Evolutionary conservation across 805 yeast species (phyloP), one percentile per base, ranked within the genome.

Genomic region (Candida rishiriensis): DNA sequence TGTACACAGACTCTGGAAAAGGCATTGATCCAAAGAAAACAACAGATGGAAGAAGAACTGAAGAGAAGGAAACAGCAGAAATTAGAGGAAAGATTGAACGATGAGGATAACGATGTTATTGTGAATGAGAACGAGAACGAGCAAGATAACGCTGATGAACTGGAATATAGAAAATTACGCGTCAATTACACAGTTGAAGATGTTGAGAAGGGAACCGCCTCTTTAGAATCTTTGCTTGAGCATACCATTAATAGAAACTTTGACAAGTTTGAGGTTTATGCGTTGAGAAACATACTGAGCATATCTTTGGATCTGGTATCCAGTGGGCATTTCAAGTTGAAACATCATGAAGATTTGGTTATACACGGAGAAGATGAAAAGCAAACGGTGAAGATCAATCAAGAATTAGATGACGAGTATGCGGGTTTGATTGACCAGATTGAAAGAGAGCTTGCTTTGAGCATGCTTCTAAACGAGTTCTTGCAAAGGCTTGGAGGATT

Each of bases 221-320:
- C 83, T 57, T 65, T 89, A 35, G 96, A 89, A 55, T 79, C 89
- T 0, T 61, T 86, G 18, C 56, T 90, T 43, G 96, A 86, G 56
- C 76, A 79, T 48, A 74, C 82, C 1, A 84, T 89, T 10, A 96
- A 89, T 64, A 73, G 73, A 52, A 86, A 86, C 59, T 89, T 88
- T 60, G 97, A 90, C 61, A 83, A 83, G 60, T 81, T 87, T 54
- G 97, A 90, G 64, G 66, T 88, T 30, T 90, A 90, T 63, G 76
- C 86, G 2, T 65, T 88, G 40, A 68, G 96, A 56, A 90, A 90
- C 59, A 78, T 90, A 11, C 70, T 90, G 43, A 75, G 75, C 11
- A 68, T 90, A 14, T 96, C 96, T 0, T 64, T 64, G 5, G 85
- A 81, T 12, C 67, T 87, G 30, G 71, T 84, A 1, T 73, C 73